A percentile compares a stretch with the other conserved stretches of the same genome.
These are phyloP conservation scores for Xylaria sp. DNA, from an alignment of 495 filamentous ascomycete genomes.

Conservation along the genomic window DNA sequence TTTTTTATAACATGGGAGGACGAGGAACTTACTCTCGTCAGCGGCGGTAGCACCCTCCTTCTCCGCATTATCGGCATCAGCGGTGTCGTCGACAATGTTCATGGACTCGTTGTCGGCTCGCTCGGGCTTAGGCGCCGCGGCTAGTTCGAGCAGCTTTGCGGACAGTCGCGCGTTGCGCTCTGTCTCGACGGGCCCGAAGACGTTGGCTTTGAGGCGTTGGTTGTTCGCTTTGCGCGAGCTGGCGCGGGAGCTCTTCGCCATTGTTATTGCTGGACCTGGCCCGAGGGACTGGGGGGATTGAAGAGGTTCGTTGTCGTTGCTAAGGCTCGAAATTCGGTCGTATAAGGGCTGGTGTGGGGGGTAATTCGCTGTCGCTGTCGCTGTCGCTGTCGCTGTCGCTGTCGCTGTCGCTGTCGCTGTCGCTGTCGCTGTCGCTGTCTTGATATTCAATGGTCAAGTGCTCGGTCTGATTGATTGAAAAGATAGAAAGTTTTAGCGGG, in stretches of 20 bases:
- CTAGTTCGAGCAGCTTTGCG: constrained; percentile 78
- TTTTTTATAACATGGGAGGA: neutral
- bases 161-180: constrained; percentile 80
- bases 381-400: too few species aligned
- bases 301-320: neutral
- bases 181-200: constrained; percentile 80
- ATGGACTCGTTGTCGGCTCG: constrained; percentile 34
- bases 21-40: constrained; percentile 46
- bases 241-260: constrained; percentile 84
- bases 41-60: constrained; percentile 37
- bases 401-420: too few species aligned
- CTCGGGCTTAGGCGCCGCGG: constrained; percentile 67
- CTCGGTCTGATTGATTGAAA: constrained; percentile 1
- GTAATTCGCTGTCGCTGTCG: too few species aligned
- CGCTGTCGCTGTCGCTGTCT: too few species aligned
- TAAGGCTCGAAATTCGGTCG: neutral
- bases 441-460: neutral
- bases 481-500: constrained; percentile 26
- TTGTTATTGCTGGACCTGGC: constrained; percentile 45
- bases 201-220: constrained; percentile 71
- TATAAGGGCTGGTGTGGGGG: neutral
- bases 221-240: constrained; percentile 80
- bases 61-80: constrained; percentile 39
- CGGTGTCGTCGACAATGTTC: constrained; percentile 37
- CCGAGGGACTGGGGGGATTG: too few species aligned